These are phyloP conservation scores for Isabelozyma pseudorhagii DNA, from an alignment of 805 yeast species.

Conservation along the genomic window DNA sequence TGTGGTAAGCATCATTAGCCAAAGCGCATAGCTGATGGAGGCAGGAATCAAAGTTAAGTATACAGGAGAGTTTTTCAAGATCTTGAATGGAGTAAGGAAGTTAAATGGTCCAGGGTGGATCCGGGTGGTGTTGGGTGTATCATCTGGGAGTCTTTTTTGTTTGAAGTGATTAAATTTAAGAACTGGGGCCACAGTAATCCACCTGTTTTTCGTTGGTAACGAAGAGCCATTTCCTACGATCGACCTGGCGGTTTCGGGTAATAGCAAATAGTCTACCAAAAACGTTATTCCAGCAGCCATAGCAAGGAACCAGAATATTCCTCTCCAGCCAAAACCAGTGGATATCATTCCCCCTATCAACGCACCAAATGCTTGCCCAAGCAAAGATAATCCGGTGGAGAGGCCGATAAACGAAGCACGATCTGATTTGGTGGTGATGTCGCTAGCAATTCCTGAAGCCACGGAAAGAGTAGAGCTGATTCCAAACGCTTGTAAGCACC, in stretches of 20 bases:
- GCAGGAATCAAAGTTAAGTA: constrained; percentile 49
- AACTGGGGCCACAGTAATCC: constrained; percentile 33
- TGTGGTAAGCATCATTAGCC: constrained; percentile 65
- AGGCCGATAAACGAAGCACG: constrained; percentile 68
- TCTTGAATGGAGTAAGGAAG: constrained; percentile 31
- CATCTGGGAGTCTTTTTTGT: constrained; percentile 11
- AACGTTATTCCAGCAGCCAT: constrained; percentile 51
- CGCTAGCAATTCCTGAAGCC: constrained; percentile 66
- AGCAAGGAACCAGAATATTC: constrained; percentile 68
- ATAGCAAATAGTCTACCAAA: constrained; percentile 17
- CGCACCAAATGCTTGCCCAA: constrained; percentile 78
- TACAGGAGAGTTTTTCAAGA: constrained; percentile 42
- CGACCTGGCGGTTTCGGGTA: constrained; percentile 74
- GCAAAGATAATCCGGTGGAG: constrained; percentile 54
- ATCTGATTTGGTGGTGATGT: constrained; percentile 56
- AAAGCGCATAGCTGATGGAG: constrained; percentile 58
- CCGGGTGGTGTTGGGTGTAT: constrained; percentile 18
- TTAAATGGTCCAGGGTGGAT: constrained; percentile 5
- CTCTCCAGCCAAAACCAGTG: constrained; percentile 53
- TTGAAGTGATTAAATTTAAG: constrained; percentile 20
- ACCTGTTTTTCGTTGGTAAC: constrained; percentile 32
- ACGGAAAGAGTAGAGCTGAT: constrained; percentile 71
- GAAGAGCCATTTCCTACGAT: constrained; percentile 72
- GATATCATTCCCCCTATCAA: constrained; percentile 50
- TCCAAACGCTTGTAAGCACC: constrained; percentile 70